phyloP scores from a whole-genome alignment of 2,329 filamentous ascomycete species.

The Amauroascus niger region DNA sequence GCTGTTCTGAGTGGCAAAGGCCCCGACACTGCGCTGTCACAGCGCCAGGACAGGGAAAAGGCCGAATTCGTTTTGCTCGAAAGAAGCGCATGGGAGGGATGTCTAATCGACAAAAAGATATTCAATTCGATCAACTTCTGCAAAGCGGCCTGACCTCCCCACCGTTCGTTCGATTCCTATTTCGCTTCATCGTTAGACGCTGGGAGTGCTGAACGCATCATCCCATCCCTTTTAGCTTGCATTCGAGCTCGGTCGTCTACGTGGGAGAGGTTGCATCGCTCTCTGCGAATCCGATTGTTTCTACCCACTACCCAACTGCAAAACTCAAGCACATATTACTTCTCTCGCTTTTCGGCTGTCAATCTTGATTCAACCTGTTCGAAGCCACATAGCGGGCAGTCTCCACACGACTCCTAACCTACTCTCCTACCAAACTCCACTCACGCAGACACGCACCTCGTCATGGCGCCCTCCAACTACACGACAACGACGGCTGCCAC shows the following conservation, averaged over 20 bases:
- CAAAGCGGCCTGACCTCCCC: conserved; percentile 13
- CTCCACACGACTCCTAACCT: not conserved
- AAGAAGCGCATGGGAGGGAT: not conserved
- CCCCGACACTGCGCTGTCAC: conserved; percentile 6
- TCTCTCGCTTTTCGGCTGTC: not conserved
- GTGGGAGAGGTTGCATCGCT: not conserved
- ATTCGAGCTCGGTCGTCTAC: not conserved
- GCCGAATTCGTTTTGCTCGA: not conserved
- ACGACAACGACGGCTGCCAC: conserved; percentile 1
- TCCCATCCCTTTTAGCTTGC: not conserved
- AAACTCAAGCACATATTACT: not conserved
- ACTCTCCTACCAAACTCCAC: not conserved
- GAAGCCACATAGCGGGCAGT: not conserved
- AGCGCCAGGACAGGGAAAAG: not conserved
- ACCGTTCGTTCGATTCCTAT: not conserved
- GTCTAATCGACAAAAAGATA: not conserved
- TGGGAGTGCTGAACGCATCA: not conserved
- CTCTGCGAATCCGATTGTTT: not conserved
- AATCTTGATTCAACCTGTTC: not conserved
- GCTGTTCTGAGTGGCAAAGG: not conserved
- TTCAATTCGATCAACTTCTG: not conserved
- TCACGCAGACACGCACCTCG: not conserved
- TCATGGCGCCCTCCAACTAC: conserved; percentile 10
- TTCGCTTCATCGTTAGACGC: not conserved
- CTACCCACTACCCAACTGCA: not conserved